Evolutionary conservation across 2,329 filamentous ascomycete species (phyloP).

Genomic region (Sporothrix sp.): DNA sequence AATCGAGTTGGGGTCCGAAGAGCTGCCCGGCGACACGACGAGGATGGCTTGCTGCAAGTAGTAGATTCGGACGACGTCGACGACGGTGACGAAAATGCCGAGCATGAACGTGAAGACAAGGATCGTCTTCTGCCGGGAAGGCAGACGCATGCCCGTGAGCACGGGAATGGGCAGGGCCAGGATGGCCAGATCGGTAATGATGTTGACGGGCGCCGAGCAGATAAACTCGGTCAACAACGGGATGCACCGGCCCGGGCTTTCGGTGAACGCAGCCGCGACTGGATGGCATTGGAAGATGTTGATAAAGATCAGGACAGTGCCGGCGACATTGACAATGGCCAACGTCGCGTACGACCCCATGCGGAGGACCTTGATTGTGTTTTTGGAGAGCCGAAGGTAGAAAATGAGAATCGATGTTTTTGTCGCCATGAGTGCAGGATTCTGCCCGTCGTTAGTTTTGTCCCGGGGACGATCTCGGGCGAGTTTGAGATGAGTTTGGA

Average conservation of each 20-base stretch:
- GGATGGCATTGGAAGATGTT: constrained; percentile 83
- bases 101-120: constrained; percentile 77
- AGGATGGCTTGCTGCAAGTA: constrained; percentile 69
- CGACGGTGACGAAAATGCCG: constrained; percentile 76
- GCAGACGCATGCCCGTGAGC: constrained; percentile 74
- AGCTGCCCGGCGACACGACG: constrained; percentile 25
- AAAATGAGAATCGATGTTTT: constrained; percentile 92
- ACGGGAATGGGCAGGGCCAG: constrained; percentile 82
- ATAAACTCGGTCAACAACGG: constrained; percentile 54
- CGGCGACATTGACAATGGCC: constrained; percentile 67
- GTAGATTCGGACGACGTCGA: constrained; percentile 83
- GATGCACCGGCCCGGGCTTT: constrained; percentile 36
- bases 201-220: constrained; percentile 78
- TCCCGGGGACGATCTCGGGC: too few species aligned
- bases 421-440: constrained; percentile 80
- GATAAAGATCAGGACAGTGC: constrained; percentile 69
- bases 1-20: constrained; percentile 30
- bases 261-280: constrained; percentile 56
- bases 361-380: constrained; percentile 64
- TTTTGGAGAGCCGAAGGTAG: constrained; percentile 73
- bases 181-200: constrained; percentile 82
- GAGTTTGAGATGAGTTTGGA: too few species aligned
- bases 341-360: constrained; percentile 75
- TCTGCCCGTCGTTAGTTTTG: too few species aligned
- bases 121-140: constrained; percentile 77